phyloP scores from a whole-genome alignment of 225 moss, liverwort and hornwort species.

The Sphagnum contortum region DNA sequence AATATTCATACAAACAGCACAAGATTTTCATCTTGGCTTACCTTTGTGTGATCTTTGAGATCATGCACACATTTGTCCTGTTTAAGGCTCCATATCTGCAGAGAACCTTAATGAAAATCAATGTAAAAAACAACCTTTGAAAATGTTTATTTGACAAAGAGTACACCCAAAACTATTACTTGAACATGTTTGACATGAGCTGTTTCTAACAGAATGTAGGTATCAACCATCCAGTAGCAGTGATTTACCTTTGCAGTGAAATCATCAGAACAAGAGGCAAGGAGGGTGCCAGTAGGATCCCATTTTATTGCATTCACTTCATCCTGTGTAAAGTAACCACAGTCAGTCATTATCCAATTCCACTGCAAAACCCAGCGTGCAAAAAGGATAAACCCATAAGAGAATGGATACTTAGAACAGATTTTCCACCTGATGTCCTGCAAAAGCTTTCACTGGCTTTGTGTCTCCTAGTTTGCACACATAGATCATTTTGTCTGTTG shows the following conservation, averaged over 20 bases:
- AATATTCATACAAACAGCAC: no score
- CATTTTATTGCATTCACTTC: constrained; percentile 99
- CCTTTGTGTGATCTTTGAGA: constrained; percentile 93
- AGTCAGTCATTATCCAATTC: no score
- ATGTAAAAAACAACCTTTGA: no score
- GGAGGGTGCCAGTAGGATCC: constrained; percentile 91
- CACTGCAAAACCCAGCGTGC: no score
- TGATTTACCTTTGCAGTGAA: constrained; percentile 78
- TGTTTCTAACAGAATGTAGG: no score
- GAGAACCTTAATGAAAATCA: not conserved
- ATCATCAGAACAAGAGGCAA: constrained; percentile 97
- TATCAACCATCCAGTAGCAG: no score
- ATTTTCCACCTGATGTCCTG: constrained; percentile 71
- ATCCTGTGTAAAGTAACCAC: constrained; percentile 38
- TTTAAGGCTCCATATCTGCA: constrained; percentile 96
- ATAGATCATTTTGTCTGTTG: constrained; percentile 99
- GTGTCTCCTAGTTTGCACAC: constrained; percentile 97
- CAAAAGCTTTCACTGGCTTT: constrained; percentile 80
- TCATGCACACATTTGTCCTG: constrained; percentile 95
- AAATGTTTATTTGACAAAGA: no score
- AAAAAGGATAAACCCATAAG: no score
- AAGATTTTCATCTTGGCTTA: constrained; percentile 5
- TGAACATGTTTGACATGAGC: not conserved
- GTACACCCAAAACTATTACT: not conserved
- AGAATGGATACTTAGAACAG: no score